phyloP scores from a whole-genome alignment of 257 asterid genomes.

The Penstemon davidsonii region DNA sequence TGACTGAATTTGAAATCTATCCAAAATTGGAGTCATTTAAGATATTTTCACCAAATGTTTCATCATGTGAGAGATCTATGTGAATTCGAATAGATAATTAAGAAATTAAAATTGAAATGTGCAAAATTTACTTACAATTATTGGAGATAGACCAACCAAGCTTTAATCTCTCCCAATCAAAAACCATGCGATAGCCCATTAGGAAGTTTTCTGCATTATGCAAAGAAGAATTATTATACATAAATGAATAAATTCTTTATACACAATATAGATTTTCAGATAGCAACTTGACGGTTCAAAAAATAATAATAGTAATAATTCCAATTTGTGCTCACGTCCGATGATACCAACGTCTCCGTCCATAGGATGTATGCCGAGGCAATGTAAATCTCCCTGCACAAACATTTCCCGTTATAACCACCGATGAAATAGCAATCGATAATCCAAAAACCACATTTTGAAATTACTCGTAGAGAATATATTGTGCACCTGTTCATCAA shows the following conservation, averaged over 20 bases:
- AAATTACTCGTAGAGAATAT: not conserved
- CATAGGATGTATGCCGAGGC: constrained; percentile 48
- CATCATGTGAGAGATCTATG: not conserved
- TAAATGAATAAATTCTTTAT: not conserved
- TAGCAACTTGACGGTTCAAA: not conserved
- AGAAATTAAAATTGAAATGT: not conserved
- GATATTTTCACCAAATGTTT: no score
- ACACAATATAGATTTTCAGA: not conserved
- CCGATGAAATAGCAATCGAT: not conserved
- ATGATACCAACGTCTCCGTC: constrained; percentile 50
- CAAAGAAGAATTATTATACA: constrained; percentile 23
- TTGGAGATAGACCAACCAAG: constrained; percentile 77
- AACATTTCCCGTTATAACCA: constrained; percentile 18
- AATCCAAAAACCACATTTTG: not conserved
- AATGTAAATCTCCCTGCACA: constrained; percentile 58
- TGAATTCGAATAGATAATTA: no score
- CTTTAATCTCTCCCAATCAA: constrained; percentile 72
- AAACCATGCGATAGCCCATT: constrained; percentile 77
- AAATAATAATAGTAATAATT: not conserved
- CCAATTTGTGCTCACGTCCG: constrained; percentile 64
- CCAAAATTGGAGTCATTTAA: not conserved
- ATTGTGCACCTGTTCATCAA: constrained; percentile 49
- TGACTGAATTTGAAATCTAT: not conserved
- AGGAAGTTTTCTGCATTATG: constrained; percentile 60
- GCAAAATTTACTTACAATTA: constrained; percentile 54